These are phyloP conservation scores for Cyberlindnera meyerae DNA, from an alignment of 805 yeast genomes.

Conservation along the genomic window DNA sequence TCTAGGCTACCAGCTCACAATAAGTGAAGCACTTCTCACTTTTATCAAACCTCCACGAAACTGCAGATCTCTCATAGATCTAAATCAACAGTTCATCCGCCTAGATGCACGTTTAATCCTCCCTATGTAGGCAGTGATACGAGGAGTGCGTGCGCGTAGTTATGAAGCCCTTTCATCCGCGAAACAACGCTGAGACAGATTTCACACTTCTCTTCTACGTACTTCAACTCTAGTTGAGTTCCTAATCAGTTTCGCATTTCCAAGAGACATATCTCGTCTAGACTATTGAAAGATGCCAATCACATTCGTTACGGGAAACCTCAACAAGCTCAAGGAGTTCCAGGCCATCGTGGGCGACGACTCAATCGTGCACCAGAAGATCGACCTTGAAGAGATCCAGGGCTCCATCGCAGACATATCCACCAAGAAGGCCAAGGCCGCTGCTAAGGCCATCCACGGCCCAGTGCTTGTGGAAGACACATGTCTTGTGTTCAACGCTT, in stretches of 20 bases:
- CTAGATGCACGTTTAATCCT: too few species aligned
- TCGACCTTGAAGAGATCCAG: conserved; percentile 89
- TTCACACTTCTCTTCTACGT: too few species aligned
- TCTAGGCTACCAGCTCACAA: too few species aligned
- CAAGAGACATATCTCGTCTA: not conserved
- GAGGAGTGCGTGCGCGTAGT: not conserved
- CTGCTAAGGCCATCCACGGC: conserved; percentile 57
- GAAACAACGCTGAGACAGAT: conserved; percentile 9
- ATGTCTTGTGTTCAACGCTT: conserved; percentile 76
- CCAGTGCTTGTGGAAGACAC: conserved; percentile 96
- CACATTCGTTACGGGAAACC: conserved; percentile 83
- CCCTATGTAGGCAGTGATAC: not conserved
- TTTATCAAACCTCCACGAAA: too few species aligned
- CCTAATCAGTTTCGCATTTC: not conserved
- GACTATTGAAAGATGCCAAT: conserved; percentile 30
- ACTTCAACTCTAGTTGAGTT: too few species aligned
- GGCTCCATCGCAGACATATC: conserved; percentile 84
- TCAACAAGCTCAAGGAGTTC: conserved; percentile 83
- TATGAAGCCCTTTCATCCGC: conserved; percentile 1
- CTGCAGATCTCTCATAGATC: too few species aligned
- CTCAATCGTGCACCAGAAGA: conserved; percentile 50
- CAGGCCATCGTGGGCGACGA: conserved; percentile 58
- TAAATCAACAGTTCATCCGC: too few species aligned
- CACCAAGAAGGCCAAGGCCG: conserved; percentile 69
- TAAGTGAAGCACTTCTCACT: too few species aligned